phyloP scores from a whole-genome alignment of 2,329 filamentous ascomycete genomes.

The Aspergillus ochraceoroseus region DNA sequence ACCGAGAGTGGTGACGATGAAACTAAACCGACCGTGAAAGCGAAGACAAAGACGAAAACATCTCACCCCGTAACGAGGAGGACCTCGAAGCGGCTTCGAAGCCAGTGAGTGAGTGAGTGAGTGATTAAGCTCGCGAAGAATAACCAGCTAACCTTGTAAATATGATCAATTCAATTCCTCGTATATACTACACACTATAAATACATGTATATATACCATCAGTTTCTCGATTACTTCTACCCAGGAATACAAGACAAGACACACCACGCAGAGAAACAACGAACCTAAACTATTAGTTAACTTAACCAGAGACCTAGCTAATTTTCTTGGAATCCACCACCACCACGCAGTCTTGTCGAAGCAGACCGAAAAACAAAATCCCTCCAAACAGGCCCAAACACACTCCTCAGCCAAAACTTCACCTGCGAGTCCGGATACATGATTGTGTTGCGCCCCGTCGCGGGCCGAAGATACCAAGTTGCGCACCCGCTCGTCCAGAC shows the following conservation, averaged over 20 bases:
- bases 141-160: too few relatives aligned
- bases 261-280: too few relatives aligned
- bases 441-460: constrained; percentile 48
- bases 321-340: too few relatives aligned
- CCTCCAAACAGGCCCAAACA: constrained; percentile 40
- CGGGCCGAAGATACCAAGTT: constrained; percentile 51
- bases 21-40: constrained; percentile 15
- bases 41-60: constrained; percentile 20
- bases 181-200: background rate
- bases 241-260: too few relatives aligned
- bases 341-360: background rate
- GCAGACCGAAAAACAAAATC: constrained; percentile 31
- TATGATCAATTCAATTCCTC: too few relatives aligned
- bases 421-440: constrained; percentile 53
- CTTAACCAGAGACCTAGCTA: too few relatives aligned
- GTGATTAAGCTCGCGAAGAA: too few relatives aligned
- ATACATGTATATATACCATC: constrained; percentile 1
- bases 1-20: constrained; percentile 20
- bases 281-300: too few relatives aligned
- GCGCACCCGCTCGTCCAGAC: constrained; percentile 51
- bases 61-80: constrained; percentile 27
- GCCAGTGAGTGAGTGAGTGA: constrained; percentile 11
- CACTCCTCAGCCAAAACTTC: constrained; percentile 46
- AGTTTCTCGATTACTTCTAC: too few relatives aligned
- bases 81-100: constrained; percentile 31